A percentile compares a stretch with the other conserved stretches of the same genome.
phyloP scores from a whole-genome alignment of 306 rosid genomes.

The Malus fusca region DNA sequence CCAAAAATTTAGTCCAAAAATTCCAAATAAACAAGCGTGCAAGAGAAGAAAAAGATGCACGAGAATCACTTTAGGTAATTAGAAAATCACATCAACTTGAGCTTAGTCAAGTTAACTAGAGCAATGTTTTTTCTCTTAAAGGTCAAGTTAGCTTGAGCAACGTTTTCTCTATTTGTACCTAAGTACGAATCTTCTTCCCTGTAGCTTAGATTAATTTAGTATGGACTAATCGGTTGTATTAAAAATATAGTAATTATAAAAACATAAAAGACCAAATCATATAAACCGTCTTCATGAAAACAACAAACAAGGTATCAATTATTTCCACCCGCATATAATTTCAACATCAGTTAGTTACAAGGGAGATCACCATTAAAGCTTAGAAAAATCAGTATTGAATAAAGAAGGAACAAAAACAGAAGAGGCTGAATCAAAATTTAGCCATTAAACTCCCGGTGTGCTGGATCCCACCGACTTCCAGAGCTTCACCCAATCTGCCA shows the following conservation, averaged over 20 bases:
- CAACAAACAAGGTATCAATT: neutral
- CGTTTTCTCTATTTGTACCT: no score
- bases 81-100: no score
- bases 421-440: slow-evolving; percentile 7
- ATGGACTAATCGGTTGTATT: no score
- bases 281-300: neutral
- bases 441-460: slow-evolving; percentile 12
- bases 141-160: no score
- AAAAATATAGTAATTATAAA: neutral
- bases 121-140: no score
- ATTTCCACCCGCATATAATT: slow-evolving; percentile 8
- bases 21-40: no score
- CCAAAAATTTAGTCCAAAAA: no score
- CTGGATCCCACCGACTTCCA: slow-evolving; percentile 66
- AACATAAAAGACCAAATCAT: neutral
- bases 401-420: neutral
- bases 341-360: slow-evolving; percentile 1
- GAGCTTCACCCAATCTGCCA: slow-evolving; percentile 79
- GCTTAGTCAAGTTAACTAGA: no score
- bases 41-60: neutral
- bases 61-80: neutral
- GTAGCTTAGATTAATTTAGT: neutral
- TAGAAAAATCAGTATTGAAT: neutral
- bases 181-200: no score
- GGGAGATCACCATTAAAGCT: slow-evolving; percentile 1